Evolutionary conservation across 2,329 filamentous ascomycete species (phyloP).

Genomic region (Aspergillus sp.): DNA sequence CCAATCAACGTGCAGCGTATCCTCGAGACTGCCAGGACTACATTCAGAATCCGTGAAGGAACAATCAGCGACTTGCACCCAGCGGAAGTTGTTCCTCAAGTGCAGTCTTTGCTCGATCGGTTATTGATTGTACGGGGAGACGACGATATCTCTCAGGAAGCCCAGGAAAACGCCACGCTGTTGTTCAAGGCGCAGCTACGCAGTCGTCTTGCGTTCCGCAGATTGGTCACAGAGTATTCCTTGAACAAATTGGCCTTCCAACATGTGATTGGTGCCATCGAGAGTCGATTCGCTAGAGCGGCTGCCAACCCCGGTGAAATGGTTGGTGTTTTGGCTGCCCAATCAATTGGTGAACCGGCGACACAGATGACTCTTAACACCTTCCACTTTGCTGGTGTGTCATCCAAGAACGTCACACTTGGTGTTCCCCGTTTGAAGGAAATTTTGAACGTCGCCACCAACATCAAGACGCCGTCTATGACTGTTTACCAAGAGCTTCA

Average conservation of each 20-base stretch:
- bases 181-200: slow-evolving; percentile 91
- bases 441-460: slow-evolving; percentile 95
- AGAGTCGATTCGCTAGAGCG: slow-evolving; percentile 81
- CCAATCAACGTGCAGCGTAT: slow-evolving; percentile 90
- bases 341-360: slow-evolving; percentile 97
- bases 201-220: slow-evolving; percentile 88
- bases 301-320: slow-evolving; percentile 93
- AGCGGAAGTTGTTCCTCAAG: slow-evolving; percentile 77
- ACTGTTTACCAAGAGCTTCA: slow-evolving; percentile 75
- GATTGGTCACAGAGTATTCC: slow-evolving; percentile 79
- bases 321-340: slow-evolving; percentile 95
- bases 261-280: slow-evolving; percentile 86
- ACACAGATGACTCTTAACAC: slow-evolving; percentile 99
- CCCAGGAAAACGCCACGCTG: slow-evolving; percentile 82
- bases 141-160: slow-evolving; percentile 79
- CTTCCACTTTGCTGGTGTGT: slow-evolving; percentile 99
- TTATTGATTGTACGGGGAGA: slow-evolving; percentile 83
- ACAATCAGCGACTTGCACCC: slow-evolving; percentile 88
- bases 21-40: slow-evolving; percentile 83
- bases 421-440: slow-evolving; percentile 99
- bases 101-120: slow-evolving; percentile 71
- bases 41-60: slow-evolving; percentile 85
- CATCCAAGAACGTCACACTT: slow-evolving; percentile 98
- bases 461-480: slow-evolving; percentile 99
- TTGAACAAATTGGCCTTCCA: slow-evolving; percentile 90